Base-by-base conservation (phyloP, 495 filamentous ascomycete genomes). In the Tuber umbilicatum region DNA sequence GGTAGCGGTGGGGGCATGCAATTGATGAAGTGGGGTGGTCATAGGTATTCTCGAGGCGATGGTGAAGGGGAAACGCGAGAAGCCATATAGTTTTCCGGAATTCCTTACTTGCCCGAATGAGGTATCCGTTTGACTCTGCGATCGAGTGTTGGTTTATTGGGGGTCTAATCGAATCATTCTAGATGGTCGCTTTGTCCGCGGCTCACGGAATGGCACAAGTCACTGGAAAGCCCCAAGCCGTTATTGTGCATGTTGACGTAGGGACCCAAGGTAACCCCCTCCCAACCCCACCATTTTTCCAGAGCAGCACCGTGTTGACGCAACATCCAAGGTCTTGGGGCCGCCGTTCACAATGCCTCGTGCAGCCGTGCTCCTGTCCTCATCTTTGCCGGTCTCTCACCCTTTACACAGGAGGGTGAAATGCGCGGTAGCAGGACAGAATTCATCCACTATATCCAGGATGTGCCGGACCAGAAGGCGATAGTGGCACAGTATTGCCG, bases 131-230 rank as follows among this genome's bases (percentile, higher is more conserved):
- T 27, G 17, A 12, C 17, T 37, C 64, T 60, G 2, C 38, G 23
- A 42, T 69, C 50, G 39, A 37, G 43, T 45, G n/a, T 45, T 74
- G 37, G 31, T 37, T 40, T 55, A 73, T 21, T 43, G 73, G 68
- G 67, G 55, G 68, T 41, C 41, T 76, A 68, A 75, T 27, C 0
- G 39, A 69, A 38, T 17, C 23, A 23, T 67, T 64, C 27, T 68
- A 97, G 92, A 98, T 97, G 94, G 94, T 98, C 6, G 94, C 94
- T 70, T 89, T 98, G 76, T 97, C 94, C 70, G 97, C 97, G 91
- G 94, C 94, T 31, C 94, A 98, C 82, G 94, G 94, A 75, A 97
- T 94, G 82, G 94, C 94, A 5, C 92, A 94, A 69, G 84, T 94
- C 10, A 97, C 93, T 31, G 88, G 90, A 71, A 90, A 93, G 75